Percentiles rank a stretch among this genome's conserved stretches.
phyloP scores from a whole-genome alignment of 2,329 filamentous ascomycete species.

The Orbilia javanica region DNA sequence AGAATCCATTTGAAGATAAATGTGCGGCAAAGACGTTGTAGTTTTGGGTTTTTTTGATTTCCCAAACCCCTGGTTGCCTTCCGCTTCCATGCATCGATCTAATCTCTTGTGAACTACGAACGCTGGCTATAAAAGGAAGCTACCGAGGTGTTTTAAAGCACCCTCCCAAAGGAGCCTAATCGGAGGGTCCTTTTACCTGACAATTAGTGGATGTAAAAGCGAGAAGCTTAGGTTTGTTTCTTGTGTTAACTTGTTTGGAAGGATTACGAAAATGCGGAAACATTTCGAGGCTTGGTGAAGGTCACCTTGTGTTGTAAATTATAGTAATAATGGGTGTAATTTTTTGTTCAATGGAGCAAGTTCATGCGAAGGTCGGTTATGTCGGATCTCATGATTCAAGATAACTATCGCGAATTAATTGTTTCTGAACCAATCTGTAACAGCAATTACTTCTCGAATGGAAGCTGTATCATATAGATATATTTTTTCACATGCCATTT shows the following conservation, averaged over 20 bases:
- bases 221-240: background rate
- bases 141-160: slow-evolving; percentile 39
- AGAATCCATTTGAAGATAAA: background rate
- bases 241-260: slow-evolving; percentile 26
- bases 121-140: slow-evolving; percentile 32
- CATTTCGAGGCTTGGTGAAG: slow-evolving; percentile 37
- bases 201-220: background rate
- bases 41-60: background rate
- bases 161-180: slow-evolving; percentile 41
- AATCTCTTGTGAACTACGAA: slow-evolving; percentile 3
- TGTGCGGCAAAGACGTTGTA: background rate
- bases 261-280: slow-evolving; percentile 30
- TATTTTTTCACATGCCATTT: background rate
- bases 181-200: background rate
- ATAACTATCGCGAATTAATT: background rate
- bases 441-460: background rate
- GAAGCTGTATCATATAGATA: background rate
- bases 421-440: background rate
- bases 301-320: slow-evolving; percentile 6
- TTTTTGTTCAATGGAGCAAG: background rate
- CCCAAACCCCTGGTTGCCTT: slow-evolving; percentile 54
- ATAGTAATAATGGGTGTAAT: too few species aligned
- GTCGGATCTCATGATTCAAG: background rate
- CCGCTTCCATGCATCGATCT: slow-evolving; percentile 50
- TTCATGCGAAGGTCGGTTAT: slow-evolving; percentile 4